These are phyloP conservation scores for Solanum commersonii DNA, from an alignment of 257 asterid species.

Conservation along the genomic window DNA sequence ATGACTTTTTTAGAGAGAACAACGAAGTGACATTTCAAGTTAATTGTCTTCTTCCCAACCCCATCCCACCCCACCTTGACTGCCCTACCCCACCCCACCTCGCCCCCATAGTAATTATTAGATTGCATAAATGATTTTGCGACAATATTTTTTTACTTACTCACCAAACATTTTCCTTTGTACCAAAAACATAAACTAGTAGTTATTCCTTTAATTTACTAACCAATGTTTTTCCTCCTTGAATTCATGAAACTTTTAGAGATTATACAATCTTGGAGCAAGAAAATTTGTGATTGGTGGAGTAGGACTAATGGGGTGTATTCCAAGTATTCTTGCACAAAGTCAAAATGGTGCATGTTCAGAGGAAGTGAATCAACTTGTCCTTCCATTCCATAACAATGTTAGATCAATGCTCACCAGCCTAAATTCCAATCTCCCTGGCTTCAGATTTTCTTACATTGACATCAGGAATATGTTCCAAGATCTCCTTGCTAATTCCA, in stretches of 20 bases:
- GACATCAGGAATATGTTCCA: conserved; percentile 59
- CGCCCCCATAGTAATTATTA: too few relatives aligned
- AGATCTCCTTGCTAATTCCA: conserved; percentile 59
- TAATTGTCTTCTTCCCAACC: background rate
- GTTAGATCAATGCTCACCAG: conserved; percentile 54
- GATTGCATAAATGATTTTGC: too few relatives aligned
- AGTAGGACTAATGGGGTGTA: conserved; percentile 81
- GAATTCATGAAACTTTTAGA: conserved; percentile 21
- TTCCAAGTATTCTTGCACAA: conserved; percentile 77
- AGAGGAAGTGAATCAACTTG: conserved; percentile 49
- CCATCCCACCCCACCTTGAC: background rate
- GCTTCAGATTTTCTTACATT: conserved; percentile 40
- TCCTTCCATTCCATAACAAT: conserved; percentile 55
- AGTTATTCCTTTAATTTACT: background rate
- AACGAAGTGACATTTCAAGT: background rate
- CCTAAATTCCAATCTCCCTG: conserved; percentile 57
- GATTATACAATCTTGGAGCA: conserved; percentile 84
- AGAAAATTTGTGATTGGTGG: conserved; percentile 78
- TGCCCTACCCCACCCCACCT: too few relatives aligned
- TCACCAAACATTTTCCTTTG: background rate
- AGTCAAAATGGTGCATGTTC: conserved; percentile 43
- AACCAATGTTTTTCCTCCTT: background rate
- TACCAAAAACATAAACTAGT: background rate
- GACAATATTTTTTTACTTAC: background rate
- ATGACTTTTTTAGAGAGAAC: background rate